phyloP scores from a whole-genome alignment of 192 early-diverging fungal species.

The Rhizoclosmatium globosum region DNA sequence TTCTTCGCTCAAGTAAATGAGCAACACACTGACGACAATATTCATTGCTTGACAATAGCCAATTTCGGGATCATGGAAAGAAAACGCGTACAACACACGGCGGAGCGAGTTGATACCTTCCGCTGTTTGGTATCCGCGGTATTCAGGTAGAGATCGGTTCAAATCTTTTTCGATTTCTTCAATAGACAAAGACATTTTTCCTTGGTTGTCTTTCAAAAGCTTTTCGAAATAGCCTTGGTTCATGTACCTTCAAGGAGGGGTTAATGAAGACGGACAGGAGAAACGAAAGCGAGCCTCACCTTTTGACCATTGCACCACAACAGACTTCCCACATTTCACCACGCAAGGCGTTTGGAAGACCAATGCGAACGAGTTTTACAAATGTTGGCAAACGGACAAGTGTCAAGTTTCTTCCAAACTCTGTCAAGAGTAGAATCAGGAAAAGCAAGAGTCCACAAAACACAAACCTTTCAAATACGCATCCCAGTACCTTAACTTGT shows the following conservation, averaged over 20 bases:
- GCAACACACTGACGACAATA: slow-evolving; percentile 92
- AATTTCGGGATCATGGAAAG: slow-evolving; percentile 77
- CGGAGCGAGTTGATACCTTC: slow-evolving; percentile 94
- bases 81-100: slow-evolving; percentile 81
- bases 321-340: slow-evolving; percentile 96
- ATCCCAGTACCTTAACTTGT: slow-evolving; percentile 78
- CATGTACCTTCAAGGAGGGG: slow-evolving; percentile 61
- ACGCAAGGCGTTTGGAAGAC: slow-evolving; percentile 85
- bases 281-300: slow-evolving; percentile 44
- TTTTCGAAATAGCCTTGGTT: slow-evolving; percentile 84
- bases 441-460: not conserved
- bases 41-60: slow-evolving; percentile 99
- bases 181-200: slow-evolving; percentile 76
- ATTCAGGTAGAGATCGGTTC: slow-evolving; percentile 90
- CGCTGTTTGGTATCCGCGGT: slow-evolving; percentile 86
- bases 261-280: not conserved
- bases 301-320: slow-evolving; percentile 85
- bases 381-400: slow-evolving; percentile 81
- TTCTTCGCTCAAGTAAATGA: slow-evolving; percentile 96
- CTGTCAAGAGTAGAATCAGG: slow-evolving; percentile 35
- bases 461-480: slow-evolving; percentile 74
- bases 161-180: slow-evolving; percentile 98
- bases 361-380: slow-evolving; percentile 88
- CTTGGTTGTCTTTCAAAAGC: slow-evolving; percentile 74
- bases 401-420: slow-evolving; percentile 90